Evolutionary conservation across 805 yeast genomes (phyloP), one percentile per base, ranked within the genome.

Genomic region (Ascoidea asiatica): DNA sequence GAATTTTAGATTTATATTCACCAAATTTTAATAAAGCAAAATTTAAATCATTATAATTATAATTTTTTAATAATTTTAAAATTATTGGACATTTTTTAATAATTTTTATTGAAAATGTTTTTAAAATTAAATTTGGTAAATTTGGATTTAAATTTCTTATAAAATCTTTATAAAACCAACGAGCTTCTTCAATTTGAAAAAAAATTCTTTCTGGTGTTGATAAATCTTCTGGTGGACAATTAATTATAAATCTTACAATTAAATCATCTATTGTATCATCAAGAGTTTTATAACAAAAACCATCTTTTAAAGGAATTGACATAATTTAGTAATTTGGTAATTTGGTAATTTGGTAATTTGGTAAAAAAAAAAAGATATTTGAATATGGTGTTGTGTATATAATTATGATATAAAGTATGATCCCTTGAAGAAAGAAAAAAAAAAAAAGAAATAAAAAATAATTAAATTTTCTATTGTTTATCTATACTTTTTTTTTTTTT

Each of bases 171-270:
- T 89, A 92, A 58, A 84, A 92, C 98, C 98, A 92, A 53, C 88
- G 96, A 2, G 98, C 98, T 61, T 92, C 97, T 66, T 92, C 99
- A 38, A 92, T 80, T 59, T 89, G 95, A 65, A 92, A 92, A 56
- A 88, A 75, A 21, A 89, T 82, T 56, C 98, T 72, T 57, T 76
- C 63, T 11, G 80, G 72, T 15, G 89, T 73, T 33, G 92, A 77
- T 43, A 90, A 65, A 60, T 92, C 98, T 56, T 90, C 97, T 4
- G 77, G 76, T 8, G 98, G 97, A 43, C 89, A 84, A 66, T 92
- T 92, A 46, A 89, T 75, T 42, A 92, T 79, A 57, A 92, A 92
- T 50, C 98, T 69, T 43, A 87, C 97, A 17, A 87, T 69, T 35
- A 92, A 67, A 58, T 92, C 98, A 58, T 86, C 95, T 35, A 87